phyloP scores from a whole-genome alignment of 2,329 filamentous ascomycete genomes.

The Pyrenophora tritici-repentis region DNA sequence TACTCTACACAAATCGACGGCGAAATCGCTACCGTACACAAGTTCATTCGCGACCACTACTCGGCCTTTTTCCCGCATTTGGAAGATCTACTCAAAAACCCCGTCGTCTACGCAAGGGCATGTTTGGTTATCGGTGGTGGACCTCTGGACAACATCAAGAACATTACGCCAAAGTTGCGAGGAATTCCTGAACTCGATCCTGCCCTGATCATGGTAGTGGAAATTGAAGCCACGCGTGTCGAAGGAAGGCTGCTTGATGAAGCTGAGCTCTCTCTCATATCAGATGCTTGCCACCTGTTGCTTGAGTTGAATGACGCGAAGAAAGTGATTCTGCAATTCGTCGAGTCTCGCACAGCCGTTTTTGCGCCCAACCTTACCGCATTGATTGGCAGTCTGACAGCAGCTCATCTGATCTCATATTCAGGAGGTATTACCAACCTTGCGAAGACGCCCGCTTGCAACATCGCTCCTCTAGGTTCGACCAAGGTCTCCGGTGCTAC shows the following conservation, averaged over 20 bases:
- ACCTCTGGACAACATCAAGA: constrained; percentile 85
- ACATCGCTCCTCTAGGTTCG: constrained; percentile 86
- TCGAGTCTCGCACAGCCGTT: constrained; percentile 94
- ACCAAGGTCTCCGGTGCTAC: constrained; percentile 82
- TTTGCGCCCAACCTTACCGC: constrained; percentile 94
- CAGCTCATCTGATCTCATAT: constrained; percentile 94
- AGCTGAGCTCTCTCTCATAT: constrained; percentile 74
- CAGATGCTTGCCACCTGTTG: constrained; percentile 83
- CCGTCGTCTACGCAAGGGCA: constrained; percentile 92
- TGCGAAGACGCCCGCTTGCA: constrained; percentile 91
- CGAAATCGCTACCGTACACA: constrained; percentile 91
- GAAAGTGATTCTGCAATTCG: constrained; percentile 84
- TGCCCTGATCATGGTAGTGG: constrained; percentile 92
- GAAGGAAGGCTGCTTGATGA: constrained; percentile 76
- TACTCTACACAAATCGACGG: constrained; percentile 91
- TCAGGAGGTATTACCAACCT: constrained; percentile 86
- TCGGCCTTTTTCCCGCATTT: constrained; percentile 91
- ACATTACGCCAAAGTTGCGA: constrained; percentile 75
- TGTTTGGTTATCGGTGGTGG: constrained; percentile 93
- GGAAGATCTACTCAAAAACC: constrained; percentile 86
- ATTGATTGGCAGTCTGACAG: constrained; percentile 88
- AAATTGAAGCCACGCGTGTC: constrained; percentile 89
- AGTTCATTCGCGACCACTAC: constrained; percentile 95
- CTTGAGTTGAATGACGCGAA: constrained; percentile 88
- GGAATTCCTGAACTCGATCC: constrained; percentile 75